phyloP scores from a whole-genome alignment of 768 basidiomycete genomes.

The Tulasnella sp. region DNA sequence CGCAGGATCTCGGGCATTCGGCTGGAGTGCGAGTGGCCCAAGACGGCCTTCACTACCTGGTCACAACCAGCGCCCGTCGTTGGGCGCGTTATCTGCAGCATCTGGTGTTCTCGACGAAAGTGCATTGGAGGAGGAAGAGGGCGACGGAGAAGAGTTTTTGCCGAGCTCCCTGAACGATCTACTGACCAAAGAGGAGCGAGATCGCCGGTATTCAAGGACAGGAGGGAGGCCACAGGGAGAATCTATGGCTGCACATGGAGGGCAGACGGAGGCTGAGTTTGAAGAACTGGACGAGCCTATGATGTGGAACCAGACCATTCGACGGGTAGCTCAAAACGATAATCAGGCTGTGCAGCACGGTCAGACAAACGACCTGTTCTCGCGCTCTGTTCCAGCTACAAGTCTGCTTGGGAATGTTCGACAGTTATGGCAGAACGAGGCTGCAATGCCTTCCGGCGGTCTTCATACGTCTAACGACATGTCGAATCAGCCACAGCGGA shows the following conservation, averaged over 20 bases:
- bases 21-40: background rate
- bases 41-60: constrained; percentile 11
- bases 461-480: constrained; percentile 31
- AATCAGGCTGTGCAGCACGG: background rate
- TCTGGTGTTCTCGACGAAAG: constrained; percentile 22
- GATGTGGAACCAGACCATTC: background rate
- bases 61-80: constrained; percentile 7
- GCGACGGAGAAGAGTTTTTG: constrained; percentile 59
- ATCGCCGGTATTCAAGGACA: constrained; percentile 70
- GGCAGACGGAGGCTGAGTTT: background rate
- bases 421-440: constrained; percentile 69
- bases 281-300: constrained; percentile 1
- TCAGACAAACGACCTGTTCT: constrained; percentile 34
- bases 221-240: constrained; percentile 22
- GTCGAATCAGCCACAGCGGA: constrained; percentile 22
- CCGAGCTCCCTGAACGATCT: constrained; percentile 83
- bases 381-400: constrained; percentile 70
- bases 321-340: background rate
- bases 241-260: background rate
- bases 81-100: constrained; percentile 6
- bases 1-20: background rate
- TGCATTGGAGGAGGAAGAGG: constrained; percentile 22
- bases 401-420: constrained; percentile 64
- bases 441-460: constrained; percentile 13
- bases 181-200: constrained; percentile 78